Evolutionary conservation across 2,329 filamentous ascomycete species (phyloP), one percentile per base, ranked within the genome.

Genomic region (Leptodontidium sp.): DNA sequence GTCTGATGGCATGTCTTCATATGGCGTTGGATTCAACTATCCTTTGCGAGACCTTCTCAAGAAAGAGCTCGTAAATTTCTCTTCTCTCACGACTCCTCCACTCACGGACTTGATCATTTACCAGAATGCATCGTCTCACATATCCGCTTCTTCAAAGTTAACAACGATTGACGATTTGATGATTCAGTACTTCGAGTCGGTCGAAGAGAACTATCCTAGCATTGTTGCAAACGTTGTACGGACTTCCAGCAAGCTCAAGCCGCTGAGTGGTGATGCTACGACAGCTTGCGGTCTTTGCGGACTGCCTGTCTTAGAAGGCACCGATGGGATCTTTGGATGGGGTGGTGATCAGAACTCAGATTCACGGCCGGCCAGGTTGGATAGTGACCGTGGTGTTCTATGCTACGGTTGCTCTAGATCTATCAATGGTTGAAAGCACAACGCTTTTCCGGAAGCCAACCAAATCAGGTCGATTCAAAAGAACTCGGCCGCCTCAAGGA

Each of bases 161-260:
- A 86, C 93, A 57, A 97, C 93, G 57, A 98, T 99, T 75, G 94
- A 98, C 77, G 91, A 94, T 74, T 87, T 99, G 65, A 94, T 98
- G 90, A 83, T 86, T 68, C 90, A 93, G 67, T 99, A 98, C 79
- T 97, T 99, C 76, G 88, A 89, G 73, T 91, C 89, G 50, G 93
- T 97, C 17, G 94, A 97, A 78, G 88, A 89, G 72, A 91, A 91
- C 68, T 98, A 97, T 77, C 93, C 94, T 2, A 93, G 92, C 66
- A 93, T 98, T 66, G 94, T 99, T 73, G 91, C 94, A 40, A 99
- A 99, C 78, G 96, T 99, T 11, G 95, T 98, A 5, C 89, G 93
- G 71, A 99, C 95, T 43, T 91, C 92, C n/a, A 90, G 89, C 63
- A 97, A 97, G 80, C 84, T 98, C 50, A 84, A 89, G 57, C 81